Evolutionary conservation across 768 basidiomycete genomes (phyloP).

Genomic region (Plicaturopsis crispa): DNA sequence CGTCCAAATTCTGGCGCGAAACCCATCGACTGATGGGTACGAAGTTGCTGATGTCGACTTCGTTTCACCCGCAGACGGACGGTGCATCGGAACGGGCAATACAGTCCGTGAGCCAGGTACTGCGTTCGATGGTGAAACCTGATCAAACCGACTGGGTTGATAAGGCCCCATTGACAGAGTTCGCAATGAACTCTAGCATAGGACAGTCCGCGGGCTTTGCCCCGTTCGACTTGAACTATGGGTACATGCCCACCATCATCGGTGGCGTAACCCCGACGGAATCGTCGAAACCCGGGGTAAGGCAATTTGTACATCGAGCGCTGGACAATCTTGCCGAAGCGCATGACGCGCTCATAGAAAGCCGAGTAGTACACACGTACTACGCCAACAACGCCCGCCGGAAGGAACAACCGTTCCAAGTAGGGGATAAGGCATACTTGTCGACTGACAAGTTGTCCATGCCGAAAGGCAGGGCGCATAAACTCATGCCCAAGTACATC

Average conservation of each 20-base stretch:
- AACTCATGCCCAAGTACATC: conserved; percentile 9
- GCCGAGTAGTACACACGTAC: conserved; percentile 5
- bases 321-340: conserved; percentile 2
- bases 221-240: conserved; percentile 8
- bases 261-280: neutral
- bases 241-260: conserved; percentile 1
- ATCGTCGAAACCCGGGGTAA: conserved; percentile 2
- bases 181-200: conserved; percentile 9
- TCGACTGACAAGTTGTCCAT: conserved; percentile 9
- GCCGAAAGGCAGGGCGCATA: conserved; percentile 7
- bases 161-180: conserved; percentile 5
- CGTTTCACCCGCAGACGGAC: conserved; percentile 21
- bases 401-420: neutral
- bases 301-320: conserved; percentile 3
- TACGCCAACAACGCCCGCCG: conserved; percentile 6
- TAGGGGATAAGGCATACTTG: conserved; percentile 7
- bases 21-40: conserved; percentile 8
- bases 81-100: conserved; percentile 11
- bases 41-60: conserved; percentile 14
- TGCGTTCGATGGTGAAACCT: conserved; percentile 5
- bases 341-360: conserved; percentile 10
- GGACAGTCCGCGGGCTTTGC: conserved; percentile 4
- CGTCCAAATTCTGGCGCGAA: conserved; percentile 20
- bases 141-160: conserved; percentile 10
- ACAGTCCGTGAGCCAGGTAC: conserved; percentile 3